phyloP scores from a whole-genome alignment of 2,329 filamentous ascomycete genomes.

The Keithomyces neogunnii region DNA sequence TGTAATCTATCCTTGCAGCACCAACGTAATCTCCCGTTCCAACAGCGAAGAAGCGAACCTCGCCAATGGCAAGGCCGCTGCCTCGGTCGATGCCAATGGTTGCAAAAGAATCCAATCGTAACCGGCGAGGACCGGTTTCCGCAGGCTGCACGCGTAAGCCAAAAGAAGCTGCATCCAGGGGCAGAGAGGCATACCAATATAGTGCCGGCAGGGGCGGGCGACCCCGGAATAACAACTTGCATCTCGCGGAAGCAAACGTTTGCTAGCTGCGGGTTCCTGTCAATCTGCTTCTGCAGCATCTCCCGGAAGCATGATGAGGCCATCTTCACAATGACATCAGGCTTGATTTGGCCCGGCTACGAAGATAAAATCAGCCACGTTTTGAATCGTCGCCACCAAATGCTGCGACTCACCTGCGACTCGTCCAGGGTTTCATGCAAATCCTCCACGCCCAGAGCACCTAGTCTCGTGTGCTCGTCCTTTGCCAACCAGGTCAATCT shows the following conservation, averaged over 20 bases:
- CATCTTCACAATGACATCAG: slow-evolving; percentile 7
- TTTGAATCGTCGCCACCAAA: background rate
- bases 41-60: slow-evolving; percentile 14
- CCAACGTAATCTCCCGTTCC: slow-evolving; percentile 16
- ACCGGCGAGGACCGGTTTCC: slow-evolving; percentile 12
- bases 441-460: background rate
- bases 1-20: slow-evolving; percentile 4
- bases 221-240: slow-evolving; percentile 7
- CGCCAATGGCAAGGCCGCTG: slow-evolving; percentile 3
- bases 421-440: slow-evolving; percentile 6
- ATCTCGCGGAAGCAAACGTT: slow-evolving; percentile 7
- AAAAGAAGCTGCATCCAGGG: no score
- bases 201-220: slow-evolving; percentile 3
- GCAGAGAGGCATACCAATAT: slow-evolving; percentile 11
- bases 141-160: slow-evolving; percentile 13
- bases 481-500: slow-evolving; percentile 5
- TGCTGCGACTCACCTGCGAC: slow-evolving; percentile 6
- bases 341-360: slow-evolving; percentile 5
- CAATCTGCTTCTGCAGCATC: slow-evolving; percentile 4
- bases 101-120: slow-evolving; percentile 17
- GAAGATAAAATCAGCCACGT: slow-evolving; percentile 2
- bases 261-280: slow-evolving; percentile 1
- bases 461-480: slow-evolving; percentile 3
- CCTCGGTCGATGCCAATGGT: background rate
- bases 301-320: slow-evolving; percentile 8